Evolutionary conservation across 352 stramenopile genomes (phyloP).

Genomic region (Achlya hypogyna): DNA sequence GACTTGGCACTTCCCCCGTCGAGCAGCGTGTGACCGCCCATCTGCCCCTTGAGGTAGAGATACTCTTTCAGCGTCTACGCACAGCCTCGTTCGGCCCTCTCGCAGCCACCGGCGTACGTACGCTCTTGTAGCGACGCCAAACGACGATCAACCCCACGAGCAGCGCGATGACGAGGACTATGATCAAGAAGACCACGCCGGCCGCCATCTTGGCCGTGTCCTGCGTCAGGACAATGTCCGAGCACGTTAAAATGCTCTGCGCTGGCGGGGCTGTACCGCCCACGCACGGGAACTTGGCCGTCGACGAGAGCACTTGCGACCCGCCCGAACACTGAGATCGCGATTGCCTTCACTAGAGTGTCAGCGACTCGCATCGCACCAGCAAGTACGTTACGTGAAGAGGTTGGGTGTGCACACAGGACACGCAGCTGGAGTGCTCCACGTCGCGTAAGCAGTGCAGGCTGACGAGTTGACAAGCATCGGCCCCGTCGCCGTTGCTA

Average conservation of each 20-base stretch:
- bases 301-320: slow-evolving; percentile 1
- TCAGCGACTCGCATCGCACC: neutral
- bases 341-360: neutral
- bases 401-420: neutral
- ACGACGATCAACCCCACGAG: slow-evolving; percentile 10
- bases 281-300: slow-evolving; percentile 1
- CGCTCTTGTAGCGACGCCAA: slow-evolving; percentile 16
- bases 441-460: neutral
- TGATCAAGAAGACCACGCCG: slow-evolving; percentile 9
- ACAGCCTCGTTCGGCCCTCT: no score
- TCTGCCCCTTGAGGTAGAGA: slow-evolving; percentile 19
- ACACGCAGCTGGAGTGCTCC: slow-evolving; percentile 10
- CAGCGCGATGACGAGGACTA: slow-evolving; percentile 15
- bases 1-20: slow-evolving; percentile 2
- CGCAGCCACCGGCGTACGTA: neutral
- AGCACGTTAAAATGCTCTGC: slow-evolving; percentile 2
- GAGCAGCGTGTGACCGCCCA: slow-evolving; percentile 1
- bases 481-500: neutral
- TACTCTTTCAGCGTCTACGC: slow-evolving; percentile 15
- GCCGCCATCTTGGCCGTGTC: slow-evolving; percentile 13
- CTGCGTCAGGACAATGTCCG: slow-evolving; percentile 9
- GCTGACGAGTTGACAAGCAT: neutral
- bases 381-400: neutral
- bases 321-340: neutral
- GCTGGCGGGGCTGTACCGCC: neutral